Evolutionary conservation across 1,284 basidiomycete genomes (phyloP), one percentile per base, ranked within the genome.

Genomic region (Athelia psychrophila): DNA sequence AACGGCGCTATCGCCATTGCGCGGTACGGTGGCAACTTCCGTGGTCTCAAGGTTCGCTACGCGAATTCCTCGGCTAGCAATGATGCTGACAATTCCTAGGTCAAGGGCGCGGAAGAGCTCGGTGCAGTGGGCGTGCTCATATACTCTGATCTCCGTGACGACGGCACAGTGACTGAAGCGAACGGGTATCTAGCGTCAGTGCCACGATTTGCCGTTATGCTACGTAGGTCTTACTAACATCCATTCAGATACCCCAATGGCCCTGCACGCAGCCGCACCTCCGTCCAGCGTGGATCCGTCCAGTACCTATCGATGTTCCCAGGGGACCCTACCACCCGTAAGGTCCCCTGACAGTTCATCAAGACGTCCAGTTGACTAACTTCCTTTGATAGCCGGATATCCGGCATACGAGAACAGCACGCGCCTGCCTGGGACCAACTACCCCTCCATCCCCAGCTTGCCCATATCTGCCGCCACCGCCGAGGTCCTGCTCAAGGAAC

Each of bases 341-440:
- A 83, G 9, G 69, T 75, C 54, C 5, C 6, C n/a, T 42, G 8
- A 30, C 5, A 6, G 13, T 30, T 13, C 5, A 30, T 13, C 27
- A 30, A 30, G 27, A 30, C n/a, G n/a, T 42, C 38, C 20, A n/a
- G 20, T 16, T 42, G 38, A 22, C n/a, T 9, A 16, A 42, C n/a
- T n/a, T 12, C n/a, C 38, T 42, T 22, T n/a, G 9, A n/a, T n/a
- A 42, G 38, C 38, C 38, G 20, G 20, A 5, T 42, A 42, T n/a
- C 91, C 90, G 10, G 76, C 88, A 2, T 93, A 93, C 68, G 78
- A 81, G 63, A 86, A 91, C 56, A 81, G 83, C 5, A 86, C 82
- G 3, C 78, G 86, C 19, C 68, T 77, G 1, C 75, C 80, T 15
- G 79, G 78, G 16, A 70, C 67, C 49, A 86, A 81, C 63, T 77